Conservation (phyloP, 2,329 filamentous ascomycete species). For the Aspergillus chevalieri region DNA sequence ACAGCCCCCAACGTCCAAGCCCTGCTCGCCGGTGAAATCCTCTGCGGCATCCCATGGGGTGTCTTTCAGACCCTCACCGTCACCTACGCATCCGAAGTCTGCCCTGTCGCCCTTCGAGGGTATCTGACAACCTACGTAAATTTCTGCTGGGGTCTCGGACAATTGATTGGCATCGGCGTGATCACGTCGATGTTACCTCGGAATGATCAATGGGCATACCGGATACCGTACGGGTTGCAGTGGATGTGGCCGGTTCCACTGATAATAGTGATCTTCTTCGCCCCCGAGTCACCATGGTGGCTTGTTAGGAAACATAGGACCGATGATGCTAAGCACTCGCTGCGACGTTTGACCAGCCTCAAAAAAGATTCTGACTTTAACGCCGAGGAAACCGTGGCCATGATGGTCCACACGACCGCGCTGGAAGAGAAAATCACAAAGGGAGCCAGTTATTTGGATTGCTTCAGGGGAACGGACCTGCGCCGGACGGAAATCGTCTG, state of each 20-base stretch:
- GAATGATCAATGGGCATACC: slow-evolving; percentile 46
- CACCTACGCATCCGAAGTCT: slow-evolving; percentile 45
- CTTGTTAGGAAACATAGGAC: slow-evolving; percentile 42
- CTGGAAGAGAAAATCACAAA: slow-evolving; percentile 69
- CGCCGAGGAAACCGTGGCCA: slow-evolving; percentile 75
- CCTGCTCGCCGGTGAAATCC: slow-evolving; percentile 46
- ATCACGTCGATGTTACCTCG: slow-evolving; percentile 44
- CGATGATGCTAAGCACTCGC: slow-evolving; percentile 42
- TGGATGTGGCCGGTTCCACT: slow-evolving; percentile 51
- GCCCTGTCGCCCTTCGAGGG: slow-evolving; percentile 39
- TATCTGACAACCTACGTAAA: slow-evolving; percentile 45
- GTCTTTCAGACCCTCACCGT: slow-evolving; percentile 47
- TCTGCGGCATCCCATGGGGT: slow-evolving; percentile 48
- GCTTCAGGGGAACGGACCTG: slow-evolving; percentile 72
- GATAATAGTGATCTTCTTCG: slow-evolving; percentile 42
- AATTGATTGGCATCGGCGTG: slow-evolving; percentile 47
- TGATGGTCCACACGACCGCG: slow-evolving; percentile 87
- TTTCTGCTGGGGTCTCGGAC: slow-evolving; percentile 44
- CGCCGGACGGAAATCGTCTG: slow-evolving; percentile 70
- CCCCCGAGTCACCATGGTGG: slow-evolving; percentile 50
- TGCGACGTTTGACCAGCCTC: slow-evolving; percentile 41
- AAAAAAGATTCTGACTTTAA: slow-evolving; percentile 63
- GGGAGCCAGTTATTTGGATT: slow-evolving; percentile 72
- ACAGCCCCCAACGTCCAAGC: slow-evolving; percentile 44
- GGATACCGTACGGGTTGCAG: slow-evolving; percentile 48